Conservation (phyloP, 257 asterid species). For the Solanum clarkiae region DNA sequence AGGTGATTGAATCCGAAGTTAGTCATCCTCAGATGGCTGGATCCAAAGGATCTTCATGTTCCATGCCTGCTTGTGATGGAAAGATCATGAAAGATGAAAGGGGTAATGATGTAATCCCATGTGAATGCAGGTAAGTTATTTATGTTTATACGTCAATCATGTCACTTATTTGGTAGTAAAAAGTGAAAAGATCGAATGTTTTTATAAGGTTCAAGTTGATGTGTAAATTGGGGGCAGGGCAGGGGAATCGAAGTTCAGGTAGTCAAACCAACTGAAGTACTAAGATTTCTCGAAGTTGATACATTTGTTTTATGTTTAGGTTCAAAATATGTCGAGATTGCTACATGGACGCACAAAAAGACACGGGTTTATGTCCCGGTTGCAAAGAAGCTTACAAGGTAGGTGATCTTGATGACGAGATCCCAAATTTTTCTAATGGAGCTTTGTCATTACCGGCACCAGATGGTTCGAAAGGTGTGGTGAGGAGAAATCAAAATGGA, state of each 20-base stretch:
- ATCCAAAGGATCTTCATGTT: conserved; percentile 62
- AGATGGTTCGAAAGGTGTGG: conserved; percentile 47
- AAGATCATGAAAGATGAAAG: conserved; percentile 79
- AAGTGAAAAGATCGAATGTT: too few species aligned
- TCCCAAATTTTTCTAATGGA: conserved; percentile 34
- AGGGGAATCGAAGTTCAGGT: background rate
- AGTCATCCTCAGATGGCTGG: conserved; percentile 89
- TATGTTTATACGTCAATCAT: background rate
- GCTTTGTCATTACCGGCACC: conserved; percentile 58
- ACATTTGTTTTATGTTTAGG: conserved; percentile 12
- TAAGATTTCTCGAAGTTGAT: background rate
- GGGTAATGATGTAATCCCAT: conserved; percentile 59
- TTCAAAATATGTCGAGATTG: conserved; percentile 85
- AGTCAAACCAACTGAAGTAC: background rate
- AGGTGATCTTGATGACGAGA: conserved; percentile 54
- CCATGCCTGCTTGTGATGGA: conserved; percentile 80
- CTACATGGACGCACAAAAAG: conserved; percentile 79
- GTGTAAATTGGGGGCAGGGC: background rate
- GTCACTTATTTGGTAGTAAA: background rate
- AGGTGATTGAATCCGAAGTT: conserved; percentile 78
- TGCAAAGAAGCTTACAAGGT: conserved; percentile 67
- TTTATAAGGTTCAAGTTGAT: background rate
- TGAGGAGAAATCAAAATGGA: conserved; percentile 67
- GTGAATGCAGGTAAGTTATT: conserved; percentile 57
- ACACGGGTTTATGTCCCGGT: conserved; percentile 63